Evolutionary conservation across 495 filamentous ascomycete genomes (phyloP).

Genomic region (Podospora appendiculata): DNA sequence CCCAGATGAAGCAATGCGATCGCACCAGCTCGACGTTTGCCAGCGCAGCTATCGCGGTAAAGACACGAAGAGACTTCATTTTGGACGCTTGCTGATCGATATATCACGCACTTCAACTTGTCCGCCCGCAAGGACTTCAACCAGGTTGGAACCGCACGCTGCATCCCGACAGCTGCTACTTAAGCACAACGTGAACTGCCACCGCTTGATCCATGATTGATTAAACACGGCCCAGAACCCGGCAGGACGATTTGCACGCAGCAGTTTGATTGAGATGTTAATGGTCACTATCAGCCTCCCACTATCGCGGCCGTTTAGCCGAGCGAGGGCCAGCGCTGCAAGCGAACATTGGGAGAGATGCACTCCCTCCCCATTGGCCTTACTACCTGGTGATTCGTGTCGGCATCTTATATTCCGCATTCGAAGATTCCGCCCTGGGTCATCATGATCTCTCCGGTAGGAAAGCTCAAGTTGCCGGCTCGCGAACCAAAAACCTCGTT

Average conservation of each 20-base stretch:
- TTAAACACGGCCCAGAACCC: not conserved
- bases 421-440: no score
- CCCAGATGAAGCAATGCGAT: constrained; percentile 21
- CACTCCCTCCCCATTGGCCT: no score
- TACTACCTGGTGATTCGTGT: no score
- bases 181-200: not conserved
- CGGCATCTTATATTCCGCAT: no score
- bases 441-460: no score
- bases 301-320: not conserved
- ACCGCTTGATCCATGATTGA: not conserved
- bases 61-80: constrained; percentile 3
- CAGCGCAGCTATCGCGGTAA: constrained; percentile 3
- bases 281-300: not conserved
- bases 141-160: not conserved
- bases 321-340: not conserved
- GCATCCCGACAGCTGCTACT: no score
- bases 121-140: not conserved
- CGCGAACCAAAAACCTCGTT: no score
- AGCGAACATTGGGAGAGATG: no score
- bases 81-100: not conserved
- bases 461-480: no score
- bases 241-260: not conserved
- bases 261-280: not conserved
- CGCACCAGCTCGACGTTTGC: constrained; percentile 3
- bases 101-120: no score